Evolutionary conservation across 805 yeast genomes (phyloP).

Genomic region (Candida patagonica): DNA sequence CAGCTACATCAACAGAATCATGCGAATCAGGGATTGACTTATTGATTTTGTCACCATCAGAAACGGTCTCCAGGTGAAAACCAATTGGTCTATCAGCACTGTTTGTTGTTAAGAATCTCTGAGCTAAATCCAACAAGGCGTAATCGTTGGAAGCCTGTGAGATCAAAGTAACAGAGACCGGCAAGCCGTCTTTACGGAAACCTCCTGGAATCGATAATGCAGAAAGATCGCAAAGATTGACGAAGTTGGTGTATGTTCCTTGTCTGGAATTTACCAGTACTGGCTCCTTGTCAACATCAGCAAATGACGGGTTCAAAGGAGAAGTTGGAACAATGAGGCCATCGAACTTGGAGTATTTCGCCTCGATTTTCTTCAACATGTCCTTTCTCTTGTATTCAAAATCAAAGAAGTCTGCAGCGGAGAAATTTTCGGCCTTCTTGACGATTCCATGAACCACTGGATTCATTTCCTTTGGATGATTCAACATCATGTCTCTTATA

Average conservation of each 20-base stretch:
- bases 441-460: conserved; percentile 76
- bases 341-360: conserved; percentile 51
- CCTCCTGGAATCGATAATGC: conserved; percentile 91
- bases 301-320: conserved; percentile 81
- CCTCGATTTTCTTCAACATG: conserved; percentile 55
- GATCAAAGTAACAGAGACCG: conserved; percentile 81
- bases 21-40: conserved; percentile 35
- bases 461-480: conserved; percentile 70
- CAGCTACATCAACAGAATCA: conserved; percentile 62
- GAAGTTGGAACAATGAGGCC: conserved; percentile 87
- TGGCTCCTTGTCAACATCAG: conserved; percentile 67
- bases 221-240: conserved; percentile 84
- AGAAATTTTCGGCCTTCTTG: conserved; percentile 62
- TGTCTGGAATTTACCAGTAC: conserved; percentile 76
- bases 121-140: conserved; percentile 79
- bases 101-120: conserved; percentile 45
- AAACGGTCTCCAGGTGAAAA: conserved; percentile 31
- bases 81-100: conserved; percentile 50
- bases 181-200: conserved; percentile 78
- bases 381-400: conserved; percentile 82
- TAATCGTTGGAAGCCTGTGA: conserved; percentile 79
- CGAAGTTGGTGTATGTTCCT: conserved; percentile 98
- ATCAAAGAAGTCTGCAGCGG: conserved; percentile 77
- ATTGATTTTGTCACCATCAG: conserved; percentile 14
- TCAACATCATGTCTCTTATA: conserved; percentile 54